Conservation (phyloP, 331 rosid genomes). For the Phaseolus coccineus region DNA sequence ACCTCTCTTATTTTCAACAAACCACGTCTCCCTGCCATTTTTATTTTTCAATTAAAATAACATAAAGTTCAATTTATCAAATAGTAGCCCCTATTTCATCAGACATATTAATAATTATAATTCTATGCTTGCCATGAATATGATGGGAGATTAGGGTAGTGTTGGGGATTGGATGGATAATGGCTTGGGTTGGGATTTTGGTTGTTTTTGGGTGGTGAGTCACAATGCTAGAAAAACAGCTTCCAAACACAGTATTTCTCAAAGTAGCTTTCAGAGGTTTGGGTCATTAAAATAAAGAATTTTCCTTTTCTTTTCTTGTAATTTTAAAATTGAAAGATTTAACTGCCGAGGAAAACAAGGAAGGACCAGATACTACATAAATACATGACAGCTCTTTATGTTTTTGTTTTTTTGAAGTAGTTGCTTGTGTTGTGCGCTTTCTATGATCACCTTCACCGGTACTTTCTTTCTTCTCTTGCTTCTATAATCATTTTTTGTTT, state of each 20-base stretch:
- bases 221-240: conserved; percentile 11
- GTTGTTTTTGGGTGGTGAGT: conserved; percentile 37
- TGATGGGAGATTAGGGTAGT: conserved; percentile 43
- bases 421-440: conserved; percentile 43
- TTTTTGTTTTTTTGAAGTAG: conserved; percentile 4
- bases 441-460: conserved; percentile 40
- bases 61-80: background rate
- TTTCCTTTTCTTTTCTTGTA: background rate
- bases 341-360: conserved; percentile 50
- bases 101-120: background rate
- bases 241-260: conserved; percentile 28
- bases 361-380: conserved; percentile 43
- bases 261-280: conserved; percentile 52
- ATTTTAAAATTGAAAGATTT: conserved; percentile 23
- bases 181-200: conserved; percentile 42
- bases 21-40: background rate
- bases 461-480: conserved; percentile 30
- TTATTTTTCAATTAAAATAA: background rate
- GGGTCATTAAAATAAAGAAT: background rate
- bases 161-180: conserved; percentile 37
- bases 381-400: conserved; percentile 6
- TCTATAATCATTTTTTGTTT: conserved; percentile 24
- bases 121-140: conserved; percentile 46
- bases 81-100: conserved; percentile 22
- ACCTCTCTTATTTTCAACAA: background rate